Evolutionary conservation across 2,329 filamentous ascomycete genomes (phyloP).

Genomic region (Aspergillus cejpii): DNA sequence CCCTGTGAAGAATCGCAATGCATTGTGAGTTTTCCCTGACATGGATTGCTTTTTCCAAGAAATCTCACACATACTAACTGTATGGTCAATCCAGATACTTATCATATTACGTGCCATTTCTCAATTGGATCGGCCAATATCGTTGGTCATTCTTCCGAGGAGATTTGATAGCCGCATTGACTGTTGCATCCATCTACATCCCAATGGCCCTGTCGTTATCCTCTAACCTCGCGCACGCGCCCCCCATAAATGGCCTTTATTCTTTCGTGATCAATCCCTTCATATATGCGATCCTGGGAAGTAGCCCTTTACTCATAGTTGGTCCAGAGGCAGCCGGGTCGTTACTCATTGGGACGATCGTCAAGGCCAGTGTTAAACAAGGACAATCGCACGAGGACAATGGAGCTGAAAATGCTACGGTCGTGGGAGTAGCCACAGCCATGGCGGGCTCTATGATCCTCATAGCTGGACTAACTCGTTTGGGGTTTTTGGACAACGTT

Average conservation of each 20-base stretch:
- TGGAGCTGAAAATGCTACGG: conserved; percentile 66
- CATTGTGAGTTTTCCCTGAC: conserved; percentile 56
- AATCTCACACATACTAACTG: conserved; percentile 6
- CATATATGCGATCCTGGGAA: conserved; percentile 84
- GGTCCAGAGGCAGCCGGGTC: conserved; percentile 93
- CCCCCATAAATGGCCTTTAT: conserved; percentile 89
- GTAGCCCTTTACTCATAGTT: conserved; percentile 86
- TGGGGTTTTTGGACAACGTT: conserved; percentile 92
- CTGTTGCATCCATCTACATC: conserved; percentile 97
- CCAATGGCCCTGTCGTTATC: conserved; percentile 94
- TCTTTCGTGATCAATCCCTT: conserved; percentile 88
- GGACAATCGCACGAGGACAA: conserved; percentile 60
- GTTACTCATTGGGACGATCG: conserved; percentile 77
- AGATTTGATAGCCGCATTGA: conserved; percentile 80
- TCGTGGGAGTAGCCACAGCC: conserved; percentile 81
- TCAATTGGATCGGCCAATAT: conserved; percentile 89
- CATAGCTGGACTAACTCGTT: conserved; percentile 72
- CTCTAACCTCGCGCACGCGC: conserved; percentile 84
- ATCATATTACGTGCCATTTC: conserved; percentile 83
- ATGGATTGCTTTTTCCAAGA: background rate
- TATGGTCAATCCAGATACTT: conserved; percentile 58
- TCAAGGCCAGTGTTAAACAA: conserved; percentile 67
- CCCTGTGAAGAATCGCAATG: conserved; percentile 63
- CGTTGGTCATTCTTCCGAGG: conserved; percentile 72
- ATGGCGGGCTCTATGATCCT: conserved; percentile 84